Evolutionary conservation across 805 yeast genomes (phyloP).

Genomic region (Myxozyma vanderwaltii): DNA sequence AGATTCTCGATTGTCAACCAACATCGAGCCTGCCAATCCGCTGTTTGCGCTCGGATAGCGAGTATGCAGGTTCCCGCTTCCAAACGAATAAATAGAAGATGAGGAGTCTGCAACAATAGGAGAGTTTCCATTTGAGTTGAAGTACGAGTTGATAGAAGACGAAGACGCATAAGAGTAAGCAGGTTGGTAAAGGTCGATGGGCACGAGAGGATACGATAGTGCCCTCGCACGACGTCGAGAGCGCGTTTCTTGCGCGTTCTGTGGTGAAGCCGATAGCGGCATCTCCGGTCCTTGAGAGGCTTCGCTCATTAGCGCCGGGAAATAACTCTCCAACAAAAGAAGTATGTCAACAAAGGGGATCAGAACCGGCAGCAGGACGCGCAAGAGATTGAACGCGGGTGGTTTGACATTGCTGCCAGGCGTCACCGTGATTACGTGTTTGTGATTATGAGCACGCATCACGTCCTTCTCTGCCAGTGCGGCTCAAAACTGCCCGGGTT

Average conservation of each 20-base stretch:
- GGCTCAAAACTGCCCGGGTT: not conserved
- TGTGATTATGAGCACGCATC: not conserved
- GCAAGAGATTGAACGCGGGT: not conserved
- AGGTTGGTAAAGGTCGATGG: constrained; percentile 17
- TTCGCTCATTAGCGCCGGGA: constrained; percentile 13
- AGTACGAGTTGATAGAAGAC: constrained; percentile 9
- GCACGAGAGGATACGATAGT: constrained; percentile 27
- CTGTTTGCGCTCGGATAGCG: constrained; percentile 9
- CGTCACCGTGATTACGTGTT: not conserved
- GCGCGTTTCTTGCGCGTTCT: not conserved
- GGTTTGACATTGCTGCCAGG: not conserved
- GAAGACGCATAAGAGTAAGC: constrained; percentile 17
- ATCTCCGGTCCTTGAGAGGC: constrained; percentile 18
- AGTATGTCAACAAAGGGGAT: not conserved
- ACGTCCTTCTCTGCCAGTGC: not conserved
- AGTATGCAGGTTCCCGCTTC: constrained; percentile 16
- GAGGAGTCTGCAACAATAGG: constrained; percentile 15
- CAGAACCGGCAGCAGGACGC: not conserved
- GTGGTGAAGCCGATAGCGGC: not conserved
- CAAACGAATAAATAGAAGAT: constrained; percentile 23
- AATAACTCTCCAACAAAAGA: not conserved
- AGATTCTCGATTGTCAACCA: not conserved
- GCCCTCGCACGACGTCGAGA: constrained; percentile 28
- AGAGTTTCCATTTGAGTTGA: constrained; percentile 9
- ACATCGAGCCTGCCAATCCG: not conserved